A percentile compares a stretch with the other conserved stretches of the same genome.
Conservation (phyloP, 2,329 filamentous ascomycete species). For the Colletotrichum karsti region DNA sequence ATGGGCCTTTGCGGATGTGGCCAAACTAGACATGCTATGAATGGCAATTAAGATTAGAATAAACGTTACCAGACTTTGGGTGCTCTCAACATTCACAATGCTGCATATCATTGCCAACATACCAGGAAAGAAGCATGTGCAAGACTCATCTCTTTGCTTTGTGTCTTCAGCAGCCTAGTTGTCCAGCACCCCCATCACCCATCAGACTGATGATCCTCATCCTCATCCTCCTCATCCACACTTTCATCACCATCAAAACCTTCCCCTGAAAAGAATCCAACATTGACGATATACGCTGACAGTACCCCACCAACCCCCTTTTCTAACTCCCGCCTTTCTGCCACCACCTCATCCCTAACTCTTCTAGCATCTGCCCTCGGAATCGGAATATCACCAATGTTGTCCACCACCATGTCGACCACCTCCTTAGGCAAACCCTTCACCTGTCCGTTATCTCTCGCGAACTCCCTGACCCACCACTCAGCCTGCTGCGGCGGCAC, state of each 20-base stretch:
- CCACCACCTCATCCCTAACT: neutral
- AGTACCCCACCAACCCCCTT: neutral
- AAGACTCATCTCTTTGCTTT: no score
- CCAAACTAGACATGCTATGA: constrained; percentile 3
- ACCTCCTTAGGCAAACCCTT: neutral
- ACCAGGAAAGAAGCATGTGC: no score
- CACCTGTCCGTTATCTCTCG: neutral
- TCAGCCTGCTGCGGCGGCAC: constrained; percentile 30
- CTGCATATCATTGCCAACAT: no score
- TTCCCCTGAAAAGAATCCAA: no score
- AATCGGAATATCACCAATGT: neutral
- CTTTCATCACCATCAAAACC: no score
- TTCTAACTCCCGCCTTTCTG: neutral
- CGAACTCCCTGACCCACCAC: constrained; percentile 21
- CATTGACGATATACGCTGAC: neutral
- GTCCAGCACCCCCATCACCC: no score
- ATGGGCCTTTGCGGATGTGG: neutral
- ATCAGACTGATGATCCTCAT: no score
- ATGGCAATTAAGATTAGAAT: constrained; percentile 3
- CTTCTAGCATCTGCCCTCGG: neutral
- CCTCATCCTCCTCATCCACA: no score
- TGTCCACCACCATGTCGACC: neutral
- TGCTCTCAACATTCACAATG: no score
- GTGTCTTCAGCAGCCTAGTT: no score
- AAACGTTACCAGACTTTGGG: neutral